Percentiles rank a stretch among this genome's conserved stretches.
Conservation (phyloP, 179 eudicot species). For the Patellifolia procumbens region DNA sequence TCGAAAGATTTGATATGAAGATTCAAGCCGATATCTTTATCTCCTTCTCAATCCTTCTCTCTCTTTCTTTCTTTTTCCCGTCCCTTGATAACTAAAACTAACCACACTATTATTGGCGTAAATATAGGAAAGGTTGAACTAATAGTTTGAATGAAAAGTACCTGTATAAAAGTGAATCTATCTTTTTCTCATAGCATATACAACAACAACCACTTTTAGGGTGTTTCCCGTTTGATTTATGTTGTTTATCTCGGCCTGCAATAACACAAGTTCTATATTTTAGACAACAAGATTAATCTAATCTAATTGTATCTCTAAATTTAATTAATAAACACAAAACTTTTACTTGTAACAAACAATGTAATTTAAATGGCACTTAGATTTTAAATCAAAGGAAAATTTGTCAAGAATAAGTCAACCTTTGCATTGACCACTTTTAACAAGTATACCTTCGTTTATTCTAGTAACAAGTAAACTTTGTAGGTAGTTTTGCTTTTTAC, state of each 20-base stretch:
- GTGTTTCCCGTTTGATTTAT: conserved; percentile 7
- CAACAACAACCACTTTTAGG: conserved; percentile 49
- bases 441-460: no score
- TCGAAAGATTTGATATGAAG: no score
- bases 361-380: no score
- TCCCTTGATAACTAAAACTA: not conserved
- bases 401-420: no score
- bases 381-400: no score
- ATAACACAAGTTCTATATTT: not conserved
- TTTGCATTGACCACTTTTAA: no score
- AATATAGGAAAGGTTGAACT: not conserved
- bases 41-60: no score
- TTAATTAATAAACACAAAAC: not conserved
- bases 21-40: no score
- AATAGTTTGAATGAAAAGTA: conserved; percentile 20
- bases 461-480: no score
- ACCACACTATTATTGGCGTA: not conserved
- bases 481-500: no score
- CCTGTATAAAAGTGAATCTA: conserved; percentile 80
- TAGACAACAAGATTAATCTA: not conserved
- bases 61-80: not conserved
- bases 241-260: conserved; percentile 8
- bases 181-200: conserved; percentile 58
- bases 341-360: no score
- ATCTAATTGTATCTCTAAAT: no score